Evolutionary conservation across 2,329 filamentous ascomycete genomes (phyloP), one percentile per base, ranked within the genome.

Genomic region (Shiraia sp.): DNA sequence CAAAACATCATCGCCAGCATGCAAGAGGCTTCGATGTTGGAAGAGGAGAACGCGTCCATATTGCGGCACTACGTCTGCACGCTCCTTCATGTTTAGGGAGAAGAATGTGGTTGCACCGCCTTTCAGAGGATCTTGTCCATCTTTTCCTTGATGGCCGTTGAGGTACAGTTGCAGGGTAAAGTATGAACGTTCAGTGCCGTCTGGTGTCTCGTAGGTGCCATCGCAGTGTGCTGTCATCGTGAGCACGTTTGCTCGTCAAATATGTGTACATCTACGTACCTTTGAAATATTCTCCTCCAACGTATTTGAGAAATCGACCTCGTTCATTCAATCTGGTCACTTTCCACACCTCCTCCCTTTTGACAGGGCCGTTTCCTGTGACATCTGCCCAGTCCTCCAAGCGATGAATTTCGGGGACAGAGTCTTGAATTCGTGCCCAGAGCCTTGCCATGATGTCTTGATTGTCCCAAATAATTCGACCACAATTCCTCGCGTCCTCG

Each of bases 401-500:
- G 14, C 75, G 61, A 10, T 70, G 65, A 2, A 85, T 79, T 12
- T 77, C 72, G 0, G 70, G 70, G 9, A 82, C 53, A 15, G 70
- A 68, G 4, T 69, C 69, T 42, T 69, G 63, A 10, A 81, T 64
- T 8, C 88, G 77, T 28, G 70, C 73, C 78, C 86, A 85, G 0
- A 93, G 56, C 15, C 80, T 78, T 16, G 79, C 75, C 0, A 81
- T 83, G 1, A 92, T 52, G 1, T 79, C 78, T 34, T 76, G 72
- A 10, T 78, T 70, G 59, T 93, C 87, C 79, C 83, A 88, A 53
- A 93, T 85, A 50, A 92, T 88, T 3, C 88, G 79, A n/a, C 85
- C 85, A 56, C 85, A 85, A 47, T 87, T 84, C 12, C 88, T 77
- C 34, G 81, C 80, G 7, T 81, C 76, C 1, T 78, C 72, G 3